A percentile compares a stretch with the other conserved stretches of the same genome.
phyloP scores from a whole-genome alignment of 306 rosid genomes.

The Canavalia ensiformis region DNA sequence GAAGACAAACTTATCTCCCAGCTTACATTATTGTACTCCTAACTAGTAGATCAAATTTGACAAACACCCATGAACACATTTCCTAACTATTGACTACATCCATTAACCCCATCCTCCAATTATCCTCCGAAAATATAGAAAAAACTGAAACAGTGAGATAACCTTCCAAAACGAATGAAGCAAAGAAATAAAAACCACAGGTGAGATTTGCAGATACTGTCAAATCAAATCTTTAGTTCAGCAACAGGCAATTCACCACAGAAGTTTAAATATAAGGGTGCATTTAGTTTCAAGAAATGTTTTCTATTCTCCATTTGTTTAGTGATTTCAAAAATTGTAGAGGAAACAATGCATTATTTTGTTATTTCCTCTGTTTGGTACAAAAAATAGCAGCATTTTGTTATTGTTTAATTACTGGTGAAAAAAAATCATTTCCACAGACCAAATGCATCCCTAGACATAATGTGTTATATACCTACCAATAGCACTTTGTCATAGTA shows the following conservation, averaged over 20 bases:
- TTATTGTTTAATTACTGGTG: too few relatives aligned
- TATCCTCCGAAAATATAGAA: background rate
- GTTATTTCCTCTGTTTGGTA: too few relatives aligned
- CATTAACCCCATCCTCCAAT: background rate
- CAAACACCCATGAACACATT: background rate
- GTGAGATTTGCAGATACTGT: background rate
- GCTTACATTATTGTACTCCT: background rate
- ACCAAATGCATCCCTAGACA: too few relatives aligned
- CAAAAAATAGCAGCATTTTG: too few relatives aligned
- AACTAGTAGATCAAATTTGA: background rate
- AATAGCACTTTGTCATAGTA: background rate
- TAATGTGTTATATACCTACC: background rate
- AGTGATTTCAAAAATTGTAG: too few relatives aligned
- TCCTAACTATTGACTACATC: background rate
- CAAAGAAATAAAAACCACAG: background rate
- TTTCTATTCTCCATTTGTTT: too few relatives aligned
- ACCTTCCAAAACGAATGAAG: background rate
- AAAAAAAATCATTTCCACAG: too few relatives aligned
- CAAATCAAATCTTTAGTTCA: background rate
- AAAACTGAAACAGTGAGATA: background rate
- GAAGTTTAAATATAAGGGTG: background rate
- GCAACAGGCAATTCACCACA: slow-evolving; percentile 11
- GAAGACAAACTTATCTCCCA: background rate
- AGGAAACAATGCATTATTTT: too few relatives aligned
- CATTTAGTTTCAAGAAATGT: too few relatives aligned